Percentiles rank a stretch among this genome's conserved stretches.
Evolutionary conservation across 1,284 basidiomycete species (phyloP).

Genomic region (Ustanciosporium gigantosporum): DNA sequence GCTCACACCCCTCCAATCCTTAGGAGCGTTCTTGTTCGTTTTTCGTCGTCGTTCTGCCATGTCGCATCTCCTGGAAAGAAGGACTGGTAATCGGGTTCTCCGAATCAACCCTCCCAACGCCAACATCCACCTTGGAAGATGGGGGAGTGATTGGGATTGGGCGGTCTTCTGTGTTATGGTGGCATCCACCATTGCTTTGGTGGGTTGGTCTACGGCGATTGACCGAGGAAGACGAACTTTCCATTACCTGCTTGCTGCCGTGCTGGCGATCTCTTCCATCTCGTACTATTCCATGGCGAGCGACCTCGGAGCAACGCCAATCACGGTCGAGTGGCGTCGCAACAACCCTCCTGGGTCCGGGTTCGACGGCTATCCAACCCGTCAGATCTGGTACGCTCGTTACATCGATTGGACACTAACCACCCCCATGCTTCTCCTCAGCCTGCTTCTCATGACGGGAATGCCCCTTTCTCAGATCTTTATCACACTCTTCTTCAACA

Average conservation of each 20-base stretch:
- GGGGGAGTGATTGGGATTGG: slow-evolving; percentile 65
- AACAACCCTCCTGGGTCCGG: slow-evolving; percentile 41
- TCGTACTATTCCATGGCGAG: slow-evolving; percentile 68
- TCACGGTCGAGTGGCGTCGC: slow-evolving; percentile 64
- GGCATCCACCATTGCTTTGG: slow-evolving; percentile 43
- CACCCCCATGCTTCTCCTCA: slow-evolving; percentile 67
- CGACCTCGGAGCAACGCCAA: slow-evolving; percentile 67
- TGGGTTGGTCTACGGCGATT: slow-evolving; percentile 25
- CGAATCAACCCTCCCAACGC: slow-evolving; percentile 37
- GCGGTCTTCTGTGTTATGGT: slow-evolving; percentile 59
- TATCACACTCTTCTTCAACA: slow-evolving; percentile 66
- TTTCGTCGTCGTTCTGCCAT: too few species aligned
- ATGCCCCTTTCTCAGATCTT: slow-evolving; percentile 67
- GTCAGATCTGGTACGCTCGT: slow-evolving; percentile 66
- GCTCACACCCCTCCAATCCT: too few species aligned
- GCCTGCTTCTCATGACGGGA: slow-evolving; percentile 66
- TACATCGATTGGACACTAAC: slow-evolving; percentile 63
- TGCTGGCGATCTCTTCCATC: slow-evolving; percentile 56
- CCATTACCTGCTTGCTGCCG: slow-evolving; percentile 61
- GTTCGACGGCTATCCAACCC: slow-evolving; percentile 56
- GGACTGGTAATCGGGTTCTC: slow-evolving; percentile 30
- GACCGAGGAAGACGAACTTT: slow-evolving; percentile 64
- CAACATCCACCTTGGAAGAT: slow-evolving; percentile 40
- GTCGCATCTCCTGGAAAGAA: background rate
- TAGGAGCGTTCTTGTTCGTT: too few species aligned